phyloP scores from a whole-genome alignment of 202 grass and related monocot species.

The Miscanthus sacchariflorus region DNA sequence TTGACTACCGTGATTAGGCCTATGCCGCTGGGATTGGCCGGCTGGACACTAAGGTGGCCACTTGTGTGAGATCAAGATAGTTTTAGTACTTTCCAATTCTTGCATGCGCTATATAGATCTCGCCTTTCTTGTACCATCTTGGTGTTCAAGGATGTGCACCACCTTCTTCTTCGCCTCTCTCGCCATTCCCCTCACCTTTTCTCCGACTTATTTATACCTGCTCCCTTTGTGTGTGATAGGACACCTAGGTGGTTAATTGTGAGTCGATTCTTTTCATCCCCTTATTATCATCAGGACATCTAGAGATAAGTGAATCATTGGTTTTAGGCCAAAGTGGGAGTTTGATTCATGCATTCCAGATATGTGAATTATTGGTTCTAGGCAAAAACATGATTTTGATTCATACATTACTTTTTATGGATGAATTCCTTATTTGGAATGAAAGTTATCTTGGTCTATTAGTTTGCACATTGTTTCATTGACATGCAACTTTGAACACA shows the following conservation, averaged over 20 bases:
- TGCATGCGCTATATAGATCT: not conserved
- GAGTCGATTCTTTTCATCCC: not conserved
- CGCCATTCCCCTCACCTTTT: no score
- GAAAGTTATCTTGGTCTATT: no score
- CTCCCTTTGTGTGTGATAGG: not conserved
- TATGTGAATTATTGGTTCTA: not conserved
- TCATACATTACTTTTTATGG: no score
- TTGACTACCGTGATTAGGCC: not conserved
- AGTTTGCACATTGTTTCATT: no score
- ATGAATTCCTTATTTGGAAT: no score
- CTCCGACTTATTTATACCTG: accelerated
- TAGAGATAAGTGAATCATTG: not conserved
- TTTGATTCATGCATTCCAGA: not conserved
- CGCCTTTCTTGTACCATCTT: not conserved
- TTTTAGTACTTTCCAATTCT: not conserved
- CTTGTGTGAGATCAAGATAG: not conserved
- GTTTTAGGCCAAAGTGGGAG: not conserved
- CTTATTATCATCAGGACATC: not conserved
- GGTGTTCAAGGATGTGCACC: no score
- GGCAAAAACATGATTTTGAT: not conserved
- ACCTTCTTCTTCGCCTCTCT: not conserved
- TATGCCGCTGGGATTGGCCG: not conserved
- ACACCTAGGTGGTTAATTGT: not conserved
- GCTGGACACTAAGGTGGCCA: not conserved
- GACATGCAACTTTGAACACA: no score